These are phyloP conservation scores for Podaxis sp. DNA, from an alignment of 768 basidiomycete genomes.

Conservation along the genomic window DNA sequence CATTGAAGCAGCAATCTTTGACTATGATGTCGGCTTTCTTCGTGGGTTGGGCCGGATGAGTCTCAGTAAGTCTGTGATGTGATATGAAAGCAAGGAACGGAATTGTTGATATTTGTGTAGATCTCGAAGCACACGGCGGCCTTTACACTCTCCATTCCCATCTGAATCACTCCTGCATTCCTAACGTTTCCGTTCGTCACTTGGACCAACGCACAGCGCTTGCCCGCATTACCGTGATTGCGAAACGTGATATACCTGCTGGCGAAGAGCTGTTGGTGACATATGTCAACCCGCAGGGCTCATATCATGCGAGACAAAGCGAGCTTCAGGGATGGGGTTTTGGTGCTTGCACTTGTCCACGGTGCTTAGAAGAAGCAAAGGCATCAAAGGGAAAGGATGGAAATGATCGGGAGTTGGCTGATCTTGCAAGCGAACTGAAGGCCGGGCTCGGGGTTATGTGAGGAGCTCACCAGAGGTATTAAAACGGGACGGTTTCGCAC, in stretches of 20 bases:
- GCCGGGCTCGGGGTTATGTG: conserved; percentile 60
- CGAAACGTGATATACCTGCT: conserved; percentile 56
- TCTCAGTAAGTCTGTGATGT: conserved; percentile 56
- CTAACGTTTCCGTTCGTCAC: conserved; percentile 80
- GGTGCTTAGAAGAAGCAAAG: conserved; percentile 64
- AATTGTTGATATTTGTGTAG: conserved; percentile 30
- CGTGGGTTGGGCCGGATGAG: conserved; percentile 75
- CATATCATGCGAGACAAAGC: conserved; percentile 45
- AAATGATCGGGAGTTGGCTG: conserved; percentile 34
- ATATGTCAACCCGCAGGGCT: conserved; percentile 72
- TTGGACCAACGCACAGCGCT: conserved; percentile 68
- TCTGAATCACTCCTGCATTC: conserved; percentile 50
- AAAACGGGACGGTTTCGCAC: not conserved
- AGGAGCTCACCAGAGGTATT: not conserved
- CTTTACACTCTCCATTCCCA: conserved; percentile 51
- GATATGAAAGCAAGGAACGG: conserved; percentile 5
- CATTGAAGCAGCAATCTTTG: conserved; percentile 62
- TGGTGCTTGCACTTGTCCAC: conserved; percentile 62
- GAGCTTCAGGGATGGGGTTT: conserved; percentile 76
- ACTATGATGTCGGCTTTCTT: conserved; percentile 69
- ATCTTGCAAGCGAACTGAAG: conserved; percentile 61
- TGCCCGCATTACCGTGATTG: conserved; percentile 73
- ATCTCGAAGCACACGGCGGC: conserved; percentile 85
- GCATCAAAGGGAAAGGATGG: conserved; percentile 27
- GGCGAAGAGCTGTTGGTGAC: conserved; percentile 79